Percentiles rank a stretch among this genome's conserved stretches.
Conservation (phyloP, 2,329 filamentous ascomycete genomes). For the Aspergillus novofumigatus region DNA sequence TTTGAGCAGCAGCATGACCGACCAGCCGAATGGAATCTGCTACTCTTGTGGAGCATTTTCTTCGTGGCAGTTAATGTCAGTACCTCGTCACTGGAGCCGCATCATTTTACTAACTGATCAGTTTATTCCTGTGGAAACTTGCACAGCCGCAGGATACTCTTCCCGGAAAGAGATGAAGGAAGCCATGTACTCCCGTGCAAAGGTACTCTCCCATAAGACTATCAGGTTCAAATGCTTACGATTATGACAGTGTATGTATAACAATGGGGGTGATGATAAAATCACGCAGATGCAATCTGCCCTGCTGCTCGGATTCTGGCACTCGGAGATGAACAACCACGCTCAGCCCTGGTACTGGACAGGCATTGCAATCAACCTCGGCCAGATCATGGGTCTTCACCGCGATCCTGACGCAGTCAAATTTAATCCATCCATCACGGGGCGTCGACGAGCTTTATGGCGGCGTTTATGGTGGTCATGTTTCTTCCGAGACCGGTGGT, state of each 20-base stretch:
- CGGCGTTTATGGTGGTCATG: slow-evolving; percentile 42
- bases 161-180: slow-evolving; percentile 35
- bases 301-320: slow-evolving; percentile 43
- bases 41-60: slow-evolving; percentile 40
- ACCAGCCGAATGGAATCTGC: slow-evolving; percentile 28
- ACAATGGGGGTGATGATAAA: slow-evolving; percentile 39
- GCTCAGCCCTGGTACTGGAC: slow-evolving; percentile 46
- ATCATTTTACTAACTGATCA: slow-evolving; percentile 5
- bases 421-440: slow-evolving; percentile 17
- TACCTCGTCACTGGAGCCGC: not conserved
- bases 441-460: slow-evolving; percentile 28
- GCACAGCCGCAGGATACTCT: slow-evolving; percentile 28
- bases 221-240: not conserved
- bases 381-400: slow-evolving; percentile 43
- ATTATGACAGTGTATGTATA: slow-evolving; percentile 16
- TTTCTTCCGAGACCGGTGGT: slow-evolving; percentile 40
- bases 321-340: slow-evolving; percentile 39
- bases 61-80: slow-evolving; percentile 34
- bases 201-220: slow-evolving; percentile 24
- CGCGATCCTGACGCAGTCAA: slow-evolving; percentile 19
- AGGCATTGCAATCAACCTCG: slow-evolving; percentile 42
- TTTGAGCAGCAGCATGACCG: slow-evolving; percentile 23
- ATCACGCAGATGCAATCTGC: slow-evolving; percentile 42
- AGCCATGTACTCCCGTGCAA: slow-evolving; percentile 36
- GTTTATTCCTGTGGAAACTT: slow-evolving; percentile 22